phyloP scores from a whole-genome alignment of 2,329 filamentous ascomycete species.

The Exophiala sideris region DNA sequence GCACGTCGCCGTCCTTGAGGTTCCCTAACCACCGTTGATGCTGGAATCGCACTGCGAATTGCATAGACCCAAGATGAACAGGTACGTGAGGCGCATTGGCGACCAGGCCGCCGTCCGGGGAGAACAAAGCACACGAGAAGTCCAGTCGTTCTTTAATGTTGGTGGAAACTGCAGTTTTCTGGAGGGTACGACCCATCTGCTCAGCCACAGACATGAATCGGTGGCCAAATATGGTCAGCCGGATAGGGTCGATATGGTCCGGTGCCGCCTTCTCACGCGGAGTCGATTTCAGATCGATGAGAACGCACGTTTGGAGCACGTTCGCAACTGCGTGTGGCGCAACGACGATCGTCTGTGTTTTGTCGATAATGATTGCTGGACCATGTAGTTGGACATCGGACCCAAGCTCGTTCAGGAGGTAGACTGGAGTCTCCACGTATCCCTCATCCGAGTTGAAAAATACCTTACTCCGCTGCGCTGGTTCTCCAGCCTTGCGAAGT shows the following conservation, averaged over 20 bases:
- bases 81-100: constrained; percentile 69
- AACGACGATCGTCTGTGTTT: constrained; percentile 48
- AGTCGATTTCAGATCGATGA: constrained; percentile 55
- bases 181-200: constrained; percentile 74
- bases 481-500: not conserved
- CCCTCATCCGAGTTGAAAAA: constrained; percentile 34
- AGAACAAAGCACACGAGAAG: constrained; percentile 79
- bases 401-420: constrained; percentile 34
- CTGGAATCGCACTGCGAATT: constrained; percentile 76
- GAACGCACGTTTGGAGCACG: constrained; percentile 37
- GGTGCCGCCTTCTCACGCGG: constrained; percentile 41
- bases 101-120: constrained; percentile 70
- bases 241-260: constrained; percentile 67
- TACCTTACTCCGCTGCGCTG: constrained; percentile 19
- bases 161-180: constrained; percentile 75
- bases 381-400: constrained; percentile 33
- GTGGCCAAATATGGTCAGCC: constrained; percentile 75
- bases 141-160: constrained; percentile 79
- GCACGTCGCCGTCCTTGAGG: constrained; percentile 70
- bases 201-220: constrained; percentile 84
- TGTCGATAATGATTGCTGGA: constrained; percentile 35
- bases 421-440: constrained; percentile 37
- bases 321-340: constrained; percentile 37
- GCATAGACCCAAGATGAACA: constrained; percentile 79
- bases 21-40: constrained; percentile 72